These are phyloP conservation scores for Teratosphaeria epicoccoides DNA, from an alignment of 2,329 filamentous ascomycete genomes.

Conservation along the genomic window DNA sequence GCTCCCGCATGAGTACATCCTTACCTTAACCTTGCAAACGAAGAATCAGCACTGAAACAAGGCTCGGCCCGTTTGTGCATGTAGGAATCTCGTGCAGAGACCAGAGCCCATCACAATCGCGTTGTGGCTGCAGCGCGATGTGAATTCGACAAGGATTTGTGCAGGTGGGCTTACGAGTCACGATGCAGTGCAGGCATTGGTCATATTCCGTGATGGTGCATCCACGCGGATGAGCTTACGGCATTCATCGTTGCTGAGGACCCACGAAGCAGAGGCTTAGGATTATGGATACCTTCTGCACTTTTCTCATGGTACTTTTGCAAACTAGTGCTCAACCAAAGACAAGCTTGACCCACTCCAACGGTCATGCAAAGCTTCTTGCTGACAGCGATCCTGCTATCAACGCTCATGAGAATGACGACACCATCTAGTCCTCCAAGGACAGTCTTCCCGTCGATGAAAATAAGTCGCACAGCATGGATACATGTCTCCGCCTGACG, in stretches of 20 bases:
- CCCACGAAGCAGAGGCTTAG: background rate
- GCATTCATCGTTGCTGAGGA: background rate
- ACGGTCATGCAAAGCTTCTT: too few species aligned
- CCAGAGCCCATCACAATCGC: background rate
- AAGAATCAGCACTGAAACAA: background rate
- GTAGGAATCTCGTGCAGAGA: background rate
- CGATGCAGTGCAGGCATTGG: background rate
- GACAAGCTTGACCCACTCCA: too few species aligned
- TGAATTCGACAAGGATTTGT: background rate
- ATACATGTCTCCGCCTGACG: background rate
- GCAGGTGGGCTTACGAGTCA: background rate
- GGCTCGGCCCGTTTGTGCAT: background rate
- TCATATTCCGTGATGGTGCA: background rate
- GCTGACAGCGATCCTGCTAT: too few species aligned
- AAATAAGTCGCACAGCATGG: background rate
- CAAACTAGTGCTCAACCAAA: too few species aligned
- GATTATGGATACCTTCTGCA: too few species aligned
- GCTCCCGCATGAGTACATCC: too few species aligned
- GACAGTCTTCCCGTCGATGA: background rate
- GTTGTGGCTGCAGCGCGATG: background rate
- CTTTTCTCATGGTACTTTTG: too few species aligned
- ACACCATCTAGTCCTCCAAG: background rate
- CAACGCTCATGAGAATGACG: too few species aligned
- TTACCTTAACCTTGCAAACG: background rate
- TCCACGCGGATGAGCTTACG: too few species aligned